Conservation (phyloP, 192 early-diverging fungal genomes). For the Entophlyctis helioformis region DNA sequence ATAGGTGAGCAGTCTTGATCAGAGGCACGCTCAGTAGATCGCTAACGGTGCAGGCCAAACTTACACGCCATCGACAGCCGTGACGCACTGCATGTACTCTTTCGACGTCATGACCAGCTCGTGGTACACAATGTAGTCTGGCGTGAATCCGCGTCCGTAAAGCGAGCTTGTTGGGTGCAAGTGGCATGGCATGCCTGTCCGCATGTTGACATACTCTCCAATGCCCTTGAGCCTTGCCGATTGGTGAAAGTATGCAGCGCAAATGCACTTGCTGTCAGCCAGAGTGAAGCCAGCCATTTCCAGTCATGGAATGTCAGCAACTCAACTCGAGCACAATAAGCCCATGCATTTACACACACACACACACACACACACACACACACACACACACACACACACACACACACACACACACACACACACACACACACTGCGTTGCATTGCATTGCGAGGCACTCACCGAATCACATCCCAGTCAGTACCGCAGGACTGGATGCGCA, state of each 20-base stretch:
- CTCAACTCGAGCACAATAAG: no score
- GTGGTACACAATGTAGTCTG: conserved; percentile 96
- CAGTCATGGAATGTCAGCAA: no score
- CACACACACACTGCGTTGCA: no score
- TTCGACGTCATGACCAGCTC: conserved; percentile 95
- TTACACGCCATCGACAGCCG: conserved; percentile 65
- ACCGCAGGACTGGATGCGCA: conserved; percentile 61
- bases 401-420: no score
- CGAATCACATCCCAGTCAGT: conserved; percentile 86
- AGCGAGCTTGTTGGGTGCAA: conserved; percentile 91
- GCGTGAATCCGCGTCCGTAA: conserved; percentile 58
- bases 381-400: no score
- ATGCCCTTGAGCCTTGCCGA: conserved; percentile 85
- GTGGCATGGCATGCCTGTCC: conserved; percentile 92
- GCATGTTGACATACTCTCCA: conserved; percentile 92
- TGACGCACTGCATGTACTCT: conserved; percentile 98
- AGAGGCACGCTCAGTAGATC: no score
- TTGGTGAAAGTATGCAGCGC: conserved; percentile 96
- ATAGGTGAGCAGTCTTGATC: no score
- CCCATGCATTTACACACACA: no score
- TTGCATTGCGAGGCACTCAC: conserved; percentile 4
- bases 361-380: no score
- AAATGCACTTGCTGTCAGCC: conserved; percentile 69
- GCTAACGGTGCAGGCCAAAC: neutral
- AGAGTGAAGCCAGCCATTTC: no score